Conservation (phyloP, 371 early-diverging fungal genomes). For the Mucor circinelloides region DNA sequence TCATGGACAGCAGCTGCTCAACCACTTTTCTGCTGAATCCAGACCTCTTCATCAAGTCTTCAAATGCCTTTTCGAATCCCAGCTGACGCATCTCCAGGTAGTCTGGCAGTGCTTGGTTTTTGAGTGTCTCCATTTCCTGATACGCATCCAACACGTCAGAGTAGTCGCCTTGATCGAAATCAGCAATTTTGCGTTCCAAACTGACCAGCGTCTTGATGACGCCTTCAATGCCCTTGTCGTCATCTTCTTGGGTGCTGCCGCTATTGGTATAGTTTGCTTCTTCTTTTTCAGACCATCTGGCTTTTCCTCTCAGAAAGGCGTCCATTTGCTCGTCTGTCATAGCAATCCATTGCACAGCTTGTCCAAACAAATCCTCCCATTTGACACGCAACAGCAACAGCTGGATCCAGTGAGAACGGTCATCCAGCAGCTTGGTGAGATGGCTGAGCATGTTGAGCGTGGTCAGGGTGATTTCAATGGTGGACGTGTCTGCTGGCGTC, state of each 20-base stretch:
- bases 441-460: slow-evolving; percentile 46
- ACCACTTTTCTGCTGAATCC: slow-evolving; percentile 46
- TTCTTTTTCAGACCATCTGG: slow-evolving; percentile 38
- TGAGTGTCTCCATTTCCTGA: slow-evolving; percentile 49
- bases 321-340: slow-evolving; percentile 37
- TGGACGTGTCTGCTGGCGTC: slow-evolving; percentile 58
- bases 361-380: slow-evolving; percentile 52
- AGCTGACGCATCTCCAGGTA: slow-evolving; percentile 48
- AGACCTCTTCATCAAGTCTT: slow-evolving; percentile 47
- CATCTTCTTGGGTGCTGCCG: neutral
- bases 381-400: slow-evolving; percentile 38
- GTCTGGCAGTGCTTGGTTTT: slow-evolving; percentile 32
- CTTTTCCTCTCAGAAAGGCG: slow-evolving; percentile 33
- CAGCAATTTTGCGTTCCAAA: slow-evolving; percentile 42
- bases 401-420: slow-evolving; percentile 35
- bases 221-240: slow-evolving; percentile 29
- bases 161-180: slow-evolving; percentile 43
- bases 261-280: slow-evolving; percentile 12
- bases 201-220: slow-evolving; percentile 36
- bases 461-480: slow-evolving; percentile 54
- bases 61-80: slow-evolving; percentile 49
- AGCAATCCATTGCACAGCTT: slow-evolving; percentile 47
- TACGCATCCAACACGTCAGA: slow-evolving; percentile 42
- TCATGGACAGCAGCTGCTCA: slow-evolving; percentile 45
- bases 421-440: slow-evolving; percentile 32